These are phyloP conservation scores for Clavulina sp. DNA, from an alignment of 768 basidiomycete genomes.

Conservation along the genomic window DNA sequence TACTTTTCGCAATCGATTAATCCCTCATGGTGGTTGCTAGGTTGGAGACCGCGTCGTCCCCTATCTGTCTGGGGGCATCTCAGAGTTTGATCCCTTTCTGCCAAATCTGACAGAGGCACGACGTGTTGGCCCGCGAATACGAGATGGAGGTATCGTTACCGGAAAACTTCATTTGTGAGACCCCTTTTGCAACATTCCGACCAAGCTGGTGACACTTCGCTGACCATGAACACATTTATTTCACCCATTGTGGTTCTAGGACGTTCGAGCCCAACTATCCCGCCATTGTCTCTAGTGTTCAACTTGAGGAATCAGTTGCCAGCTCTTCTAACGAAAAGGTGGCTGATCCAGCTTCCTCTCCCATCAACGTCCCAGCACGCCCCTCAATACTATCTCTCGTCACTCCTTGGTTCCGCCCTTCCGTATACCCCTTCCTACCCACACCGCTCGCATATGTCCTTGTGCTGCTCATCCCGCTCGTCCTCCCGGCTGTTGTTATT, in stretches of 20 bases:
- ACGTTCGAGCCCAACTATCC: neutral
- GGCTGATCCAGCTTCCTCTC: neutral
- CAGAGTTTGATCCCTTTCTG: neutral
- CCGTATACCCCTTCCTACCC: neutral
- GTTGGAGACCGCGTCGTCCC: neutral
- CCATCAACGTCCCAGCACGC: neutral
- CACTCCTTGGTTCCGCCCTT: neutral
- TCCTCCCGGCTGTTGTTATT: neutral
- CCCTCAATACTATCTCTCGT: neutral
- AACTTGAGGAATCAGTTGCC: no score
- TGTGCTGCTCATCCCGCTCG: neutral
- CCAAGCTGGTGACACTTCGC: neutral
- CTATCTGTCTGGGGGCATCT: constrained; percentile 1
- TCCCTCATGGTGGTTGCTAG: neutral
- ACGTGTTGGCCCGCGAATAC: neutral
- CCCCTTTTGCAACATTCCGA: neutral
- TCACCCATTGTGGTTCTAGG: neutral
- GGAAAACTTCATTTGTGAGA: neutral
- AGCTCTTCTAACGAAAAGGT: no score
- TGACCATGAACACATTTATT: neutral
- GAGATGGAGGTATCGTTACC: neutral
- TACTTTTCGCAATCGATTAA: neutral
- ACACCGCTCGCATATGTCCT: neutral
- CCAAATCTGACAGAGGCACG: neutral
- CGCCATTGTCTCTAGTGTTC: neutral